Base-by-base conservation (phyloP, 345 rosid genomes). In the Eucalyptus melliodora region DNA sequence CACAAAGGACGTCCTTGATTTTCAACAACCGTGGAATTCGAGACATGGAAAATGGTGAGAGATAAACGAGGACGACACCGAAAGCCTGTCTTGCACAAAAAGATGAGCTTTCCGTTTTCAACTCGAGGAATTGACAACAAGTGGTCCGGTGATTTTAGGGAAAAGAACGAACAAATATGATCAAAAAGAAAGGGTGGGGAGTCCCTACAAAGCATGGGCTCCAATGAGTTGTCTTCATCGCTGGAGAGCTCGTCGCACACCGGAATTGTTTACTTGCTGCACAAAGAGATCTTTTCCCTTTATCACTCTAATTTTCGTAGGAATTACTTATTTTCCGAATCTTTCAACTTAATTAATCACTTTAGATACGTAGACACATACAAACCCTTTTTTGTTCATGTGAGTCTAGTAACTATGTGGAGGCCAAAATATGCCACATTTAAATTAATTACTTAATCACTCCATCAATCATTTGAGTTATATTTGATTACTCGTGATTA, bases 321-420 rank as follows among this genome's bases (percentile, higher is more conserved):
- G 11, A 67, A 1, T 72, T 72, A 17, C 0, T 4, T 21, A 0
- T 26, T 37, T 11, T 77, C 9, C 2, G 5, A 77, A 77, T 37
- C 8, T 37, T 37, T 77, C 16, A 0, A 40, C 27, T 37, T 21
- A 0, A 40, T 8, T 37, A 77, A 77, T 40, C 9, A 77, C 16
- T 77, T 26, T 4, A 21, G 15, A 0, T 77, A 30, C 0, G 9
- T 2, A 17, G 2, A 40, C 16, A 40, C 30, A 40, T 23, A 40
- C 47, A 77, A 72, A 40, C 3, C 16, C 3, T 21, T 77, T 77
- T 77, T 37, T 40, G 30, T 77, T 40, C 26, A 77, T 40, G 27
- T 11, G 85, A 77, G 47, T 40, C 16, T 40, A 77, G 45, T 77
- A 37, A 77, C 47, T 77, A 77, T 40, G 85, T 40, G 27, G 47